These are phyloP conservation scores for Omphalotus olearius DNA, from an alignment of 1,284 basidiomycete species.

Conservation along the genomic window DNA sequence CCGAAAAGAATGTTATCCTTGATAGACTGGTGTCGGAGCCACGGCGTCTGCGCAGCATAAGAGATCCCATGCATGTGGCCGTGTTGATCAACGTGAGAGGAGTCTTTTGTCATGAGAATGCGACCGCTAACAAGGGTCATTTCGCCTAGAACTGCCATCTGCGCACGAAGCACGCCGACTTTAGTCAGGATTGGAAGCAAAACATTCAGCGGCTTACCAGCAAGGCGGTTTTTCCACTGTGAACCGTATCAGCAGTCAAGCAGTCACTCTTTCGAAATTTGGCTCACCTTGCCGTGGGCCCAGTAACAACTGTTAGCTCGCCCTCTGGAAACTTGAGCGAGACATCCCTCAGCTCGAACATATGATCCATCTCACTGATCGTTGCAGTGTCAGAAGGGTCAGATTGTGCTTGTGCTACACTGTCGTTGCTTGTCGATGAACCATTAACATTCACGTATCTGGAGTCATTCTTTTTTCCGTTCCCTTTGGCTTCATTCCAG, in stretches of 20 bases:
- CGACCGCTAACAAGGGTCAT: slow-evolving; percentile 9
- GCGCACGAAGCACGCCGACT: slow-evolving; percentile 32
- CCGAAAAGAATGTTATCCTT: slow-evolving; percentile 61
- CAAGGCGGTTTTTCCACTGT: slow-evolving; percentile 30
- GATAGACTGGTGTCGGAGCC: slow-evolving; percentile 59
- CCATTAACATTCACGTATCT: not conserved
- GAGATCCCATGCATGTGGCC: slow-evolving; percentile 48
- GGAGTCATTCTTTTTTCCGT: slow-evolving; percentile 40
- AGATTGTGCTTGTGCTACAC: not conserved
- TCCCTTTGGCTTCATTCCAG: slow-evolving; percentile 12
- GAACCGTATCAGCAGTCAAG: slow-evolving; percentile 28
- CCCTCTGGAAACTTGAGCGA: slow-evolving; percentile 68
- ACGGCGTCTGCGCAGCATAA: slow-evolving; percentile 82
- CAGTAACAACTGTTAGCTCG: slow-evolving; percentile 59
- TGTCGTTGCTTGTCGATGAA: not conserved
- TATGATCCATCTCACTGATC: slow-evolving; percentile 2
- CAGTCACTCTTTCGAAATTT: not conserved
- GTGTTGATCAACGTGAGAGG: slow-evolving; percentile 4
- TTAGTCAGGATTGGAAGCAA: slow-evolving; percentile 53
- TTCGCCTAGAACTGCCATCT: slow-evolving; percentile 11
- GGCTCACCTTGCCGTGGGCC: slow-evolving; percentile 21
- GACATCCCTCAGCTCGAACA: slow-evolving; percentile 51
- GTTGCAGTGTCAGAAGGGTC: not conserved
- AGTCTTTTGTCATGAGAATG: slow-evolving; percentile 8
- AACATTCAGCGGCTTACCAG: not conserved